Percentiles rank a stretch among this genome's conserved stretches.
phyloP scores from a whole-genome alignment of 73 alveolate genomes.

The Paramecium octaurelia region DNA sequence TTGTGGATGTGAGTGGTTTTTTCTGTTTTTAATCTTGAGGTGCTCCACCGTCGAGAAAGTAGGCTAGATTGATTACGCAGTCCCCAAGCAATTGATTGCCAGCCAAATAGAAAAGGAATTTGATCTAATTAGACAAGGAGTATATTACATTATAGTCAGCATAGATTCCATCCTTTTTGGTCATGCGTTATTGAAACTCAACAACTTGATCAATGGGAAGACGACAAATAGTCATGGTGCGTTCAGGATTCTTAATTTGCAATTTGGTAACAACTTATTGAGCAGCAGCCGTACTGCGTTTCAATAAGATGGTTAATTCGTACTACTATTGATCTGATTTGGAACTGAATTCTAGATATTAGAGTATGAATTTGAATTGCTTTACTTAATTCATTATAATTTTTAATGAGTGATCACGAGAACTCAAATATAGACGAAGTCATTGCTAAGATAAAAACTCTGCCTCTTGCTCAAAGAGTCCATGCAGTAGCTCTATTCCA shows the following conservation, averaged over 20 bases:
- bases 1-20: slow-evolving; percentile 13
- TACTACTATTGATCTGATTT: neutral
- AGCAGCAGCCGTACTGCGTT: neutral
- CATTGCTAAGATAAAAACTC: neutral
- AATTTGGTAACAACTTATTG: neutral
- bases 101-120: slow-evolving; percentile 31
- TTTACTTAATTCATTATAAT: neutral
- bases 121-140: neutral
- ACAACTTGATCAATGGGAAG: neutral
- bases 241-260: slow-evolving; percentile 1
- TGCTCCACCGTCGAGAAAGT: neutral
- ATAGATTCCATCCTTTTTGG: neutral
- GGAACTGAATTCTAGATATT: slow-evolving; percentile 13
- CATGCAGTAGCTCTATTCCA: slow-evolving; percentile 45
- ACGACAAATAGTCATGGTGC: neutral
- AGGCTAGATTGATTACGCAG: neutral
- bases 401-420: neutral
- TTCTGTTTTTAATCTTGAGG: neutral
- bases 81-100: neutral
- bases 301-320: neutral
- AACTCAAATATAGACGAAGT: neutral
- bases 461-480: neutral
- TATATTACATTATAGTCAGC: neutral
- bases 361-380: slow-evolving; percentile 34
- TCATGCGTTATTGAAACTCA: neutral